Evolutionary conservation across 2,329 filamentous ascomycete genomes (phyloP).

Genomic region (Claviceps sp.): DNA sequence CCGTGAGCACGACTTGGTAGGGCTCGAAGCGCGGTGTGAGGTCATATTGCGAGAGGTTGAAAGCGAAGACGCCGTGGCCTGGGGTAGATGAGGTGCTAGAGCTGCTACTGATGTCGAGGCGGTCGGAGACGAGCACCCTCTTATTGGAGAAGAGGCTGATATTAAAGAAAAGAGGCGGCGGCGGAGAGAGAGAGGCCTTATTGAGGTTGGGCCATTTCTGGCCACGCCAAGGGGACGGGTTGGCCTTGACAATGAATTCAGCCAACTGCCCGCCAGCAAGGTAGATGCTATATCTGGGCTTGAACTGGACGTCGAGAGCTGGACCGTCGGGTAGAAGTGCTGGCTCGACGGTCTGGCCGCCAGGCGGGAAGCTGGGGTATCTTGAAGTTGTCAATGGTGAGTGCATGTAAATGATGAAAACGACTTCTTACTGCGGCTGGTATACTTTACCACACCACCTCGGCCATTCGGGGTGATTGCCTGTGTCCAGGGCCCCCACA

Average conservation of each 20-base stretch:
- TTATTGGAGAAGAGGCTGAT: slow-evolving; percentile 21
- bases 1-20: slow-evolving; percentile 26
- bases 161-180: slow-evolving; percentile 20
- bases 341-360: slow-evolving; percentile 28
- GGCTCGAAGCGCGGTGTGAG: slow-evolving; percentile 23
- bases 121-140: slow-evolving; percentile 19
- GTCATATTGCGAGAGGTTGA: slow-evolving; percentile 17
- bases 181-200: slow-evolving; percentile 4
- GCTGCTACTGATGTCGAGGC: slow-evolving; percentile 18
- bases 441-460: slow-evolving; percentile 36
- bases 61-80: slow-evolving; percentile 20
- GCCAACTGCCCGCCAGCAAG: slow-evolving; percentile 26
- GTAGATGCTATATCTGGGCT: slow-evolving; percentile 33
- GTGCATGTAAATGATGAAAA: not conserved
- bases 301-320: slow-evolving; percentile 29
- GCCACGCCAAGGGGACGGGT: slow-evolving; percentile 27
- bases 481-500: slow-evolving; percentile 18
- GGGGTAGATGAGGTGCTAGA: slow-evolving; percentile 7
- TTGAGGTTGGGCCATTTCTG: slow-evolving; percentile 19
- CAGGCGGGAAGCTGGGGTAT: slow-evolving; percentile 29
- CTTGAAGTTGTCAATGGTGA: slow-evolving; percentile 6
- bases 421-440: slow-evolving; percentile 20
- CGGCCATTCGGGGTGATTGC: slow-evolving; percentile 28
- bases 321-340: slow-evolving; percentile 15
- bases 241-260: slow-evolving; percentile 30